Percentiles rank a stretch among this genome's conserved stretches.
phyloP scores from a whole-genome alignment of 2,329 filamentous ascomycete genomes.

The Aspergillus niger region DNA sequence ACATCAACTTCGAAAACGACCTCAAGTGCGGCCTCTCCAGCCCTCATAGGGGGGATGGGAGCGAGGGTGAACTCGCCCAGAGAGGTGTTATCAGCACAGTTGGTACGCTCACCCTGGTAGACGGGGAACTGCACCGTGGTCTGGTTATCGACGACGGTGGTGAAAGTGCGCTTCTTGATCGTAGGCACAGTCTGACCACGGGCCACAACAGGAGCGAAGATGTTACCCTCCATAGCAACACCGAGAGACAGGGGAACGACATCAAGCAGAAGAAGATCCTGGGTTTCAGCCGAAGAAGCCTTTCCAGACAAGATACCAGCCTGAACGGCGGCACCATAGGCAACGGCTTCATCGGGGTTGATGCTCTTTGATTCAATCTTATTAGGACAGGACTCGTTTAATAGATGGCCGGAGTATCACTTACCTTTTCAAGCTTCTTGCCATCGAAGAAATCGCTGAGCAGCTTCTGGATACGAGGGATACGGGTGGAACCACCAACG shows the following conservation, averaged over 20 bases:
- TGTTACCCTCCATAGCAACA: conserved; percentile 99
- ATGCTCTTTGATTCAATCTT: conserved; percentile 62
- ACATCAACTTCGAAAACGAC: conserved; percentile 99
- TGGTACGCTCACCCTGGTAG: conserved; percentile 94
- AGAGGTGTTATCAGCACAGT: conserved; percentile 98
- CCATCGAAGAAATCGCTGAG: conserved; percentile 98
- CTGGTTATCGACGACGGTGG: conserved; percentile 68
- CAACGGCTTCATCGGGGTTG: conserved; percentile 99
- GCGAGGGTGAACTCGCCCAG: conserved; percentile 96
- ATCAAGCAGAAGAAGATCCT: conserved; percentile 92
- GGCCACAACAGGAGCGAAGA: conserved; percentile 91
- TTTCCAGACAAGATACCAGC: conserved; percentile 98
- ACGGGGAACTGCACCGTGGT: conserved; percentile 88
- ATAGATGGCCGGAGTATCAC: neutral
- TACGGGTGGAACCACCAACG: conserved; percentile 98
- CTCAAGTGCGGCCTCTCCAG: conserved; percentile 94
- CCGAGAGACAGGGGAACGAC: conserved; percentile 94
- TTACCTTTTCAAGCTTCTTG: conserved; percentile 97
- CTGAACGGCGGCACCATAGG: conserved; percentile 97
- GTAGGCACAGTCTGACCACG: conserved; percentile 75
- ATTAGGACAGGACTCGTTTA: neutral
- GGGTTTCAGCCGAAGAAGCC: conserved; percentile 91
- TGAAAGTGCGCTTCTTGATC: conserved; percentile 87
- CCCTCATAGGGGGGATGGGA: conserved; percentile 81
- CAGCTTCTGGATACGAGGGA: conserved; percentile 98